phyloP scores from a whole-genome alignment of 2,329 filamentous ascomycete species.

The Aspergillus awamori region DNA sequence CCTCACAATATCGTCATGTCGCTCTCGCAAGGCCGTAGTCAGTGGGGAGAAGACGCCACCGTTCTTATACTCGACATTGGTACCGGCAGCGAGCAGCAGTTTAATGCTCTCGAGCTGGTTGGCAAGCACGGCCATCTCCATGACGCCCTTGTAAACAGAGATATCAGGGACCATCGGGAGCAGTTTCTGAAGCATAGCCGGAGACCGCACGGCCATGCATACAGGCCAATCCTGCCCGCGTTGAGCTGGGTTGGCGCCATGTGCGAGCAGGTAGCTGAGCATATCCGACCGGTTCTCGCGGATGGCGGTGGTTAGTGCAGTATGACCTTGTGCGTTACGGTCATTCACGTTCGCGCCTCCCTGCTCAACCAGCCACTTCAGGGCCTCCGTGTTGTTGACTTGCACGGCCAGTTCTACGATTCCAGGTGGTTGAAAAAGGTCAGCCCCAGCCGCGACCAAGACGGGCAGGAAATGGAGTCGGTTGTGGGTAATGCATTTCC shows the following conservation, averaged over 20 bases:
- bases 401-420: constrained; percentile 67
- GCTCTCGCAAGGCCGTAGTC: constrained; percentile 68
- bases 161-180: constrained; percentile 52
- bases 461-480: constrained; percentile 63
- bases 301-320: constrained; percentile 68
- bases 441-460: constrained; percentile 62
- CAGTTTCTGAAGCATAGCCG: constrained; percentile 62
- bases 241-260: constrained; percentile 64
- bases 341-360: constrained; percentile 62
- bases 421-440: constrained; percentile 63
- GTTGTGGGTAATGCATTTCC: constrained; percentile 70
- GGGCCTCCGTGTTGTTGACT: constrained; percentile 62
- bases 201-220: constrained; percentile 67
- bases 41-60: constrained; percentile 72
- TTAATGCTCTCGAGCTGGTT: constrained; percentile 69
- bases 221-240: constrained; percentile 72
- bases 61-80: constrained; percentile 71
- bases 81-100: constrained; percentile 64
- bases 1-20: constrained; percentile 61
- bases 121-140: constrained; percentile 69
- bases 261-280: constrained; percentile 60
- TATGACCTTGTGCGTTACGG: constrained; percentile 59
- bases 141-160: constrained; percentile 58
- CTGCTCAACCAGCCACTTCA: constrained; percentile 63
- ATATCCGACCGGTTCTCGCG: constrained; percentile 61